phyloP scores from a whole-genome alignment of 176 grass and related monocot genomes.

The Aegilops speltoides region DNA sequence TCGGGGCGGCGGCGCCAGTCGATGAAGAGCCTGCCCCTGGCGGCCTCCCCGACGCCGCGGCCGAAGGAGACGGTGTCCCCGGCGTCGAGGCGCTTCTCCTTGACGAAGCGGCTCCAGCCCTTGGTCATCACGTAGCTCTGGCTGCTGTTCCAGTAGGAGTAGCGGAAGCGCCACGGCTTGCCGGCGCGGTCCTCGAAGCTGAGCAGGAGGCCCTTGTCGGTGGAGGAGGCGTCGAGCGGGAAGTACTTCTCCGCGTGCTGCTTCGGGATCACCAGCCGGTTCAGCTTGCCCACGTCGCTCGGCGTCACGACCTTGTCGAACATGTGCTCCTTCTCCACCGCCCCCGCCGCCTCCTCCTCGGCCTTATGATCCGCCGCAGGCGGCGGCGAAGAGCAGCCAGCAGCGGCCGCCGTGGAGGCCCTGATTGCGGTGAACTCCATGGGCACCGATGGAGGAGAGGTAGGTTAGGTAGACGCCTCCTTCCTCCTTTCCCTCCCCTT shows the following conservation, averaged over 20 bases:
- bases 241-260: constrained; percentile 98
- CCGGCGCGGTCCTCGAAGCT: constrained; percentile 93
- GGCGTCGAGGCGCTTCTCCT: constrained; percentile 96
- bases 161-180: constrained; percentile 96
- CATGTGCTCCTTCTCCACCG: constrained; percentile 95
- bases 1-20: constrained; percentile 83
- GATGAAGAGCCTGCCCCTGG: constrained; percentile 71
- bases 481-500: neutral
- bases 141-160: constrained; percentile 99
- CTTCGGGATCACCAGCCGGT: constrained; percentile 98
- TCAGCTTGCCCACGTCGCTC: constrained; percentile 98
- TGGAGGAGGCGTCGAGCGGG: constrained; percentile 71
- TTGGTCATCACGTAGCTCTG: constrained; percentile 99
- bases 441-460: constrained; percentile 7
- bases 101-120: constrained; percentile 99
- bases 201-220: constrained; percentile 77
- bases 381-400: neutral
- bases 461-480: constrained; percentile 5
- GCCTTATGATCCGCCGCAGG: neutral
- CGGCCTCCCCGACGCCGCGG: constrained; percentile 74
- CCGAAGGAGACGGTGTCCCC: constrained; percentile 97
- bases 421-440: constrained; percentile 45
- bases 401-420: neutral
- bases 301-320: constrained; percentile 99
- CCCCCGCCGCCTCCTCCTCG: neutral